Conservation (phyloP, 768 basidiomycete genomes). For the Amyloporia xantha region DNA sequence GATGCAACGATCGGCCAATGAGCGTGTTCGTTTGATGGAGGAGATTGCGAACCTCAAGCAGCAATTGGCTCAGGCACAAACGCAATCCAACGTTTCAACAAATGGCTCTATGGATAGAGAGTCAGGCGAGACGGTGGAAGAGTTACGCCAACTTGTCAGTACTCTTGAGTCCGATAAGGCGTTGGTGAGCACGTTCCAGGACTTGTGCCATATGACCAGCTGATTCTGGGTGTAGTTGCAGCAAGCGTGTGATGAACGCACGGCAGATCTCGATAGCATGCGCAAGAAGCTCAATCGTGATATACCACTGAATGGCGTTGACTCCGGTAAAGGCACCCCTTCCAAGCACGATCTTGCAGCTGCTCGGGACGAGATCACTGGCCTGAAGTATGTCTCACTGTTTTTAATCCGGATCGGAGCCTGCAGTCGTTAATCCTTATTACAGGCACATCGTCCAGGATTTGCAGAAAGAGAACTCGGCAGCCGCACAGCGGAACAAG, state of each 20-base stretch:
- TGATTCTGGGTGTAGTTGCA: slow-evolving; percentile 9
- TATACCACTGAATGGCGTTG: slow-evolving; percentile 37
- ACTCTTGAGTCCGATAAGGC: slow-evolving; percentile 11
- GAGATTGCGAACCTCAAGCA: slow-evolving; percentile 52
- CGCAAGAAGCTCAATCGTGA: slow-evolving; percentile 61
- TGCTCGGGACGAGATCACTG: slow-evolving; percentile 63
- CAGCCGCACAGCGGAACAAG: slow-evolving; percentile 55
- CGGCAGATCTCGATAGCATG: slow-evolving; percentile 46
- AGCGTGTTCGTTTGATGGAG: slow-evolving; percentile 44
- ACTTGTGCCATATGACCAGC: not conserved
- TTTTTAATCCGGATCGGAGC: not conserved
- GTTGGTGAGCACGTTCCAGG: slow-evolving; percentile 4
- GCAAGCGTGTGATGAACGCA: slow-evolving; percentile 24
- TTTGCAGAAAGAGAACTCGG: slow-evolving; percentile 73
- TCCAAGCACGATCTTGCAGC: slow-evolving; percentile 47
- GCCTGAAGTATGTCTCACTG: slow-evolving; percentile 60
- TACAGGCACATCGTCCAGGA: slow-evolving; percentile 81
- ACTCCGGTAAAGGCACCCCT: slow-evolving; percentile 28
- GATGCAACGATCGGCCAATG: slow-evolving; percentile 41
- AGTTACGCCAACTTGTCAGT: slow-evolving; percentile 5
- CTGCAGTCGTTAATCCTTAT: too few relatives aligned
- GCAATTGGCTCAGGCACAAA: slow-evolving; percentile 35
- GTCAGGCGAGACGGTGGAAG: not conserved
- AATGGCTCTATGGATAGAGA: slow-evolving; percentile 7
- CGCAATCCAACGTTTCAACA: slow-evolving; percentile 18